A percentile compares a stretch with the other conserved stretches of the same genome.
Evolutionary conservation across 768 basidiomycete genomes (phyloP).

Genomic region (Suillus decipiens): DNA sequence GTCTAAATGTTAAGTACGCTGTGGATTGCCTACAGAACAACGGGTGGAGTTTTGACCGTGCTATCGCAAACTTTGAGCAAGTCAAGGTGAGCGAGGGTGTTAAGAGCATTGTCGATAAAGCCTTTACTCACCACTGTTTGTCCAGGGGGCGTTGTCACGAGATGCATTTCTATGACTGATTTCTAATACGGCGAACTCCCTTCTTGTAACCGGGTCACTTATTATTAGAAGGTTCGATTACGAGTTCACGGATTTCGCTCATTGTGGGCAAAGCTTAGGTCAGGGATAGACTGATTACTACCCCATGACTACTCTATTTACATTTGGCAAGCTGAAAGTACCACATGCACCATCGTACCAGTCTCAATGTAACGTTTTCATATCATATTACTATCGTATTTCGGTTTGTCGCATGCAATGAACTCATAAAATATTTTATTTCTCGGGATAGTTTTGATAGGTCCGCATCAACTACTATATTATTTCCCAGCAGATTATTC

Average conservation of each 20-base stretch:
- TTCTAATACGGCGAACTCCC: conserved; percentile 1
- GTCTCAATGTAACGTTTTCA: conserved; percentile 27
- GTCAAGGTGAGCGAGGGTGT: conserved; percentile 64
- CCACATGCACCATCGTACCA: conserved; percentile 11
- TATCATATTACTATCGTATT: conserved; percentile 24
- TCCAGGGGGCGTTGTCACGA: conserved; percentile 49
- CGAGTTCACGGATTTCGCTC: conserved; percentile 5
- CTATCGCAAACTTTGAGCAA: conserved; percentile 83
- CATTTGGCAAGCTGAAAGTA: conserved; percentile 19
- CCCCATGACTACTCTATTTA: conserved; percentile 12
- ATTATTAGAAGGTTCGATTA: conserved; percentile 16
- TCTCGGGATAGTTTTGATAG: conserved; percentile 17
- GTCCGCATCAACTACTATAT: neutral
- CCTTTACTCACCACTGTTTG: conserved; percentile 26
- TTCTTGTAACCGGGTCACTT: conserved; percentile 14
- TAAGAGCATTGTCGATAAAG: conserved; percentile 1
- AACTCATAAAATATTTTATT: conserved; percentile 9
- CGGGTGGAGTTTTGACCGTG: conserved; percentile 79
- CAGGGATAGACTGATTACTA: neutral
- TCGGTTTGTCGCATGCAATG: conserved; percentile 7
- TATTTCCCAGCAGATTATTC: conserved; percentile 3
- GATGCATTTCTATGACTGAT: conserved; percentile 52
- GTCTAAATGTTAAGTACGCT: conserved; percentile 77
- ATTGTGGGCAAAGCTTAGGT: neutral
- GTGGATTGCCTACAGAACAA: conserved; percentile 86